Conservation (phyloP, 108 stramenopile species). For the Nannochloropsis salina region DNA sequence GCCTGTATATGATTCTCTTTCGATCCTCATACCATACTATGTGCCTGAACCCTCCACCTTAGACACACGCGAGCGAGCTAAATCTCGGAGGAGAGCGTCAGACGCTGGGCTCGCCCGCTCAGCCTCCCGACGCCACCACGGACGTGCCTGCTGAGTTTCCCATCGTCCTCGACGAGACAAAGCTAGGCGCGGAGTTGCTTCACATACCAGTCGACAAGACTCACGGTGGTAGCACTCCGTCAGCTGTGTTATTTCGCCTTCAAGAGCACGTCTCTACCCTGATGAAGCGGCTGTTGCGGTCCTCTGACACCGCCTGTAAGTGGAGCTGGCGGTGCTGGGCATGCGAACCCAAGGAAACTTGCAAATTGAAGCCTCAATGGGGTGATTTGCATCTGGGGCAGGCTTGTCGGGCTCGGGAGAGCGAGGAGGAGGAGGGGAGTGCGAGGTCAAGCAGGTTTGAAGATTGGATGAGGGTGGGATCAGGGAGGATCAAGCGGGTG, state of each 20-base stretch:
- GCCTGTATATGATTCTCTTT: no score
- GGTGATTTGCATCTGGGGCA: background rate
- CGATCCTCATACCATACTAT: no score
- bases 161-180: background rate
- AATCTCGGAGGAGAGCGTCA: background rate
- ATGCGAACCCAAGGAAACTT: background rate
- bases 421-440: background rate
- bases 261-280: background rate
- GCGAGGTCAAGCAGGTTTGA: background rate
- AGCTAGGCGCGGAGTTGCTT: background rate
- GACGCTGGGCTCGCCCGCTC: no score
- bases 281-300: background rate
- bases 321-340: background rate
- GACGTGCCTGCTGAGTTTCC: background rate
- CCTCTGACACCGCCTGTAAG: background rate
- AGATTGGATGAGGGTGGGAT: background rate
- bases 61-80: constrained; percentile 7
- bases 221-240: background rate
- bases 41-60: no score
- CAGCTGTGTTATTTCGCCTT: background rate
- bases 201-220: background rate
- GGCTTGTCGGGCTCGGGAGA: background rate
- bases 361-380: background rate
- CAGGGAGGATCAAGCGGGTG: background rate
- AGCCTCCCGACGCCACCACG: background rate